Conservation (phyloP, 2,329 filamentous ascomycete genomes). For the Talaromyces sp. region DNA sequence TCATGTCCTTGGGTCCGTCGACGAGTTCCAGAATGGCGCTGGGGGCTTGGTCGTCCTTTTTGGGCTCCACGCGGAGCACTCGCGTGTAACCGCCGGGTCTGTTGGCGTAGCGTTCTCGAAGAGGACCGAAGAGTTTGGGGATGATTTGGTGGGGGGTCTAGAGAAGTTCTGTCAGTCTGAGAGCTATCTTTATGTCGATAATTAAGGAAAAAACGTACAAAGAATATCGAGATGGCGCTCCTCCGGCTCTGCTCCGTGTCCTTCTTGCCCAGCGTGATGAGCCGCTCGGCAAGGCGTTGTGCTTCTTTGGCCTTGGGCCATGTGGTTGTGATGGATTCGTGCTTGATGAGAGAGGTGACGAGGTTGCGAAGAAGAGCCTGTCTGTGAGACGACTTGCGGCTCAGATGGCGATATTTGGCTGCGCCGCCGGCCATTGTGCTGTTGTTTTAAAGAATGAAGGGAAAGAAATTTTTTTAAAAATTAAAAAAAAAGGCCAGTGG, state of each 20-base stretch:
- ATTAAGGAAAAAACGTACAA: slow-evolving; percentile 55
- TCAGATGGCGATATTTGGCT: slow-evolving; percentile 83
- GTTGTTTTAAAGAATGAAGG: background rate
- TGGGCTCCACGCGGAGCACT: slow-evolving; percentile 84
- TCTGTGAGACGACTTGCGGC: slow-evolving; percentile 79
- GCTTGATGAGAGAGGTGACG: slow-evolving; percentile 86
- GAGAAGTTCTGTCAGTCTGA: background rate
- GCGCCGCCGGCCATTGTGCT: slow-evolving; percentile 73
- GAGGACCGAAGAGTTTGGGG: slow-evolving; percentile 80
- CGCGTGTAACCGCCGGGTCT: slow-evolving; percentile 92
- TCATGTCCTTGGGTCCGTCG: slow-evolving; percentile 88
- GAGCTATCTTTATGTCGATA: background rate
- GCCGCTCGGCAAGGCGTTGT: slow-evolving; percentile 85
- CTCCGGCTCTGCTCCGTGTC: slow-evolving; percentile 76
- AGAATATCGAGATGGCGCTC: slow-evolving; percentile 76
- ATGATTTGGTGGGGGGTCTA: slow-evolving; percentile 46
- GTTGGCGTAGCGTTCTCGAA: slow-evolving; percentile 70
- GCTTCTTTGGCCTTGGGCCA: slow-evolving; percentile 97
- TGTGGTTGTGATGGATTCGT: slow-evolving; percentile 92
- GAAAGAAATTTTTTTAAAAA: background rate
- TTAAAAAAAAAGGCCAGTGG: background rate
- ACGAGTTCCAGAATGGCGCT: slow-evolving; percentile 92
- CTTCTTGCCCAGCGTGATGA: slow-evolving; percentile 89
- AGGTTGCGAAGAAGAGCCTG: slow-evolving; percentile 91
- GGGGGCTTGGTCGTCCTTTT: slow-evolving; percentile 79